Evolutionary conservation across 2,329 filamentous ascomycete genomes (phyloP).

Genomic region (Pseudonectria buxi): DNA sequence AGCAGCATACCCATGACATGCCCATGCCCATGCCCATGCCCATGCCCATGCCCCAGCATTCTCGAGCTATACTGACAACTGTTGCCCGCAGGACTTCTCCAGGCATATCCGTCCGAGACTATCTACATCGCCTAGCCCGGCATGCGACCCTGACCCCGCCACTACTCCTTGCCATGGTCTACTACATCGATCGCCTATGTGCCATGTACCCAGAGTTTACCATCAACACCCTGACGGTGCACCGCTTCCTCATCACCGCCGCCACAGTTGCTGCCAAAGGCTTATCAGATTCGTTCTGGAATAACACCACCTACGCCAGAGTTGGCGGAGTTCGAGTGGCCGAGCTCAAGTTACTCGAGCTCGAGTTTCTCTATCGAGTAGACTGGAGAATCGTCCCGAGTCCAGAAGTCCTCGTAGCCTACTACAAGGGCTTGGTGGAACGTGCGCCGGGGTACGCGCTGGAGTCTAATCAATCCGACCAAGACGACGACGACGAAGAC

Average conservation of each 20-base stretch:
- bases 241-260: constrained; percentile 93
- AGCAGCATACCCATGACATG: no score
- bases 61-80: constrained; percentile 16
- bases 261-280: constrained; percentile 95
- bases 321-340: constrained; percentile 88
- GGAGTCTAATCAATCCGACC: constrained; percentile 32
- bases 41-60: constrained; percentile 2
- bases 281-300: constrained; percentile 95
- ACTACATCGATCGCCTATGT: constrained; percentile 94
- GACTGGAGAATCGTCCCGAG: constrained; percentile 97
- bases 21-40: no score
- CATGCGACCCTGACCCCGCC: constrained; percentile 91
- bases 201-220: constrained; percentile 90
- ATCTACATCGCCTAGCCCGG: constrained; percentile 83
- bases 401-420: constrained; percentile 86
- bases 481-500: constrained; percentile 21
- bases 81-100: constrained; percentile 53
- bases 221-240: constrained; percentile 91
- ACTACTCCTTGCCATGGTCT: constrained; percentile 96
- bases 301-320: constrained; percentile 90
- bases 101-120: constrained; percentile 90
- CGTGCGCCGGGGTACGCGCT: constrained; percentile 51
- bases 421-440: constrained; percentile 81
- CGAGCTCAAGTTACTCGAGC: constrained; percentile 82
- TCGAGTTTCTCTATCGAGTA: constrained; percentile 87